Conservation (phyloP, 2,329 filamentous ascomycete genomes). For the Tolypocladium ophioglossoides region DNA sequence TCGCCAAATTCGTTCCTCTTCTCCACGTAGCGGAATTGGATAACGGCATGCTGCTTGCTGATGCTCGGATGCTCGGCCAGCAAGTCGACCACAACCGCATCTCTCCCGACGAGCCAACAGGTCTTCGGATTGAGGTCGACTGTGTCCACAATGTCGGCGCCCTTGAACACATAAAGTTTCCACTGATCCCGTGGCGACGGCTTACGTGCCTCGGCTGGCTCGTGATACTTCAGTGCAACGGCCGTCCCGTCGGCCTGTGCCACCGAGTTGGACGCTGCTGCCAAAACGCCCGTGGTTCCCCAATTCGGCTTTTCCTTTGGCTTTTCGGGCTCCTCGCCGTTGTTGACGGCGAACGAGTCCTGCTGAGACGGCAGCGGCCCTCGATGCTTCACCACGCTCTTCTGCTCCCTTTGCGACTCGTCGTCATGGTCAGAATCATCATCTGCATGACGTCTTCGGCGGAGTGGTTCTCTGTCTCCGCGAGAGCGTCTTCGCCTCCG, state of each 20-base stretch:
- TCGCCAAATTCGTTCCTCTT: slow-evolving; percentile 83
- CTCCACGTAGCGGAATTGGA: slow-evolving; percentile 83
- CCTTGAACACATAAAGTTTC: slow-evolving; percentile 92
- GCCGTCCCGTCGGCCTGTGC: slow-evolving; percentile 62
- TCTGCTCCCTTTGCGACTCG: slow-evolving; percentile 11
- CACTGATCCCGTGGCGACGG: slow-evolving; percentile 68
- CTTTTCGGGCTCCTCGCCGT: slow-evolving; percentile 34
- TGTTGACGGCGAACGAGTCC: slow-evolving; percentile 46
- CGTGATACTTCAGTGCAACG: slow-evolving; percentile 88
- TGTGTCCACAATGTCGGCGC: slow-evolving; percentile 67
- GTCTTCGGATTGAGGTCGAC: slow-evolving; percentile 65
- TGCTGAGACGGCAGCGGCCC: slow-evolving; percentile 51
- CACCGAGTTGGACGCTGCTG: slow-evolving; percentile 73
- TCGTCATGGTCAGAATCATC: slow-evolving; percentile 3
- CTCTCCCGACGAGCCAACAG: slow-evolving; percentile 85
- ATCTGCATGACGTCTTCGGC: slow-evolving; percentile 11
- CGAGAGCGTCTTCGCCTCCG: slow-evolving; percentile 20
- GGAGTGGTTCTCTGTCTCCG: slow-evolving; percentile 16
- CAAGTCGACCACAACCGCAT: slow-evolving; percentile 71
- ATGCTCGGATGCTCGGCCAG: slow-evolving; percentile 81
- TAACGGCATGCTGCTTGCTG: slow-evolving; percentile 89
- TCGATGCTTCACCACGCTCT: slow-evolving; percentile 17
- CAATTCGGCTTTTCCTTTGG: slow-evolving; percentile 88
- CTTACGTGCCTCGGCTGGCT: slow-evolving; percentile 86
- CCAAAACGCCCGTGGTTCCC: slow-evolving; percentile 66